Conservation (phyloP, 2,329 filamentous ascomycete species). For the Paraphoma sp. region DNA sequence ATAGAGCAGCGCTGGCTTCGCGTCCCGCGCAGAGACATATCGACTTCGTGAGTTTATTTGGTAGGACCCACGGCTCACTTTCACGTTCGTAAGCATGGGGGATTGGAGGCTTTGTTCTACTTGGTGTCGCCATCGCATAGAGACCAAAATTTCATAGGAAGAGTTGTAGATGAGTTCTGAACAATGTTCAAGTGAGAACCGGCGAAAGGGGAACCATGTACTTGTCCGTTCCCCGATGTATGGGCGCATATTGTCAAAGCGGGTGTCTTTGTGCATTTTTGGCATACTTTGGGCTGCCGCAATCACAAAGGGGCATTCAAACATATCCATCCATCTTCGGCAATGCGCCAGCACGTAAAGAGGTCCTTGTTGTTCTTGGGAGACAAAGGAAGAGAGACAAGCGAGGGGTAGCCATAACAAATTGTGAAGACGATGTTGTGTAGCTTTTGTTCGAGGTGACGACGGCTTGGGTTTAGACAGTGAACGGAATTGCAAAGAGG, state of each 20-base stretch:
- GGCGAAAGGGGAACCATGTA: too few species aligned
- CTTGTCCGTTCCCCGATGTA: neutral
- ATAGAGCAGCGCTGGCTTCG: slow-evolving; percentile 13
- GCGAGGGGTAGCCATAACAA: neutral
- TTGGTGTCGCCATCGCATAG: too few species aligned
- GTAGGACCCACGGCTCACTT: neutral
- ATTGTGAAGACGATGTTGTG: too few species aligned
- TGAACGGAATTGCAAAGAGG: too few species aligned
- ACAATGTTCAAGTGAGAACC: too few species aligned
- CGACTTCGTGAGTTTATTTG: neutral
- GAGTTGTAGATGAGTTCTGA: too few species aligned
- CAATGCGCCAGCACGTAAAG: neutral
- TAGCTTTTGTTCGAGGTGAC: too few species aligned
- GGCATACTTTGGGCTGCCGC: neutral
- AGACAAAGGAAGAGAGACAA: neutral
- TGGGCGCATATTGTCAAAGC: neutral
- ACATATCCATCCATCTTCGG: neutral
- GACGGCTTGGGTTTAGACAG: too few species aligned
- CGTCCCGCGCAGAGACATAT: neutral
- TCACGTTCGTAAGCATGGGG: neutral
- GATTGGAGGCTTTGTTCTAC: too few species aligned
- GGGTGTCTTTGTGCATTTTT: neutral
- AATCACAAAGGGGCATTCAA: neutral
- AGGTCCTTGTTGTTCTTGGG: too few species aligned
- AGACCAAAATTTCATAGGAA: too few species aligned